Evolutionary conservation across 441 rosid genomes (phyloP).

Genomic region (Pelargonium citronellum): DNA sequence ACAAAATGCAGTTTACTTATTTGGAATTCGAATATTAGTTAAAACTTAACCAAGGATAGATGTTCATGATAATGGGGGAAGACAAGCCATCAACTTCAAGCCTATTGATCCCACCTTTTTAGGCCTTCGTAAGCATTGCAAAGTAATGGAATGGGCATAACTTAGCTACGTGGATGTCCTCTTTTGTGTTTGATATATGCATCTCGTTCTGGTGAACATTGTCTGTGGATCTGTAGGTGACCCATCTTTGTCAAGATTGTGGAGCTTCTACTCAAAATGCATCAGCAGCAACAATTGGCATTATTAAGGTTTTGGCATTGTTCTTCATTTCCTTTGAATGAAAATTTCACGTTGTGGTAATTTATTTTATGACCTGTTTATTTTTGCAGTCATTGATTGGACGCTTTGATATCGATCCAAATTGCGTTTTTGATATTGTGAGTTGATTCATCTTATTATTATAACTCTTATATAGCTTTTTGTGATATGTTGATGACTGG

Average conservation of each 20-base stretch:
- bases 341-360: conserved; percentile 12
- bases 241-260: conserved; percentile 83
- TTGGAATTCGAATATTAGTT: background rate
- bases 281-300: conserved; percentile 81
- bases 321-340: conserved; percentile 15
- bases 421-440: conserved; percentile 98
- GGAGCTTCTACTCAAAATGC: conserved; percentile 59
- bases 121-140: background rate
- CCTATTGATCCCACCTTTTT: background rate
- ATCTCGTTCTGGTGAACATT: background rate
- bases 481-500: conserved; percentile 74
- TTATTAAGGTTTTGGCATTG: conserved; percentile 69
- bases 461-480: background rate
- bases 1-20: background rate
- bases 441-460: conserved; percentile 30
- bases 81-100: background rate
- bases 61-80: background rate
- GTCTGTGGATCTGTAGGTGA: conserved; percentile 49
- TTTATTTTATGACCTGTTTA: conserved; percentile 27
- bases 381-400: conserved; percentile 92
- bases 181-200: background rate
- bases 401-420: conserved; percentile 97
- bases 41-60: background rate
- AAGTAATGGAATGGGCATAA: background rate
- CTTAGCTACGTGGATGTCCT: background rate